Evolutionary conservation across 305 asterid species (phyloP).

Genomic region (Plantago coronopus): DNA sequence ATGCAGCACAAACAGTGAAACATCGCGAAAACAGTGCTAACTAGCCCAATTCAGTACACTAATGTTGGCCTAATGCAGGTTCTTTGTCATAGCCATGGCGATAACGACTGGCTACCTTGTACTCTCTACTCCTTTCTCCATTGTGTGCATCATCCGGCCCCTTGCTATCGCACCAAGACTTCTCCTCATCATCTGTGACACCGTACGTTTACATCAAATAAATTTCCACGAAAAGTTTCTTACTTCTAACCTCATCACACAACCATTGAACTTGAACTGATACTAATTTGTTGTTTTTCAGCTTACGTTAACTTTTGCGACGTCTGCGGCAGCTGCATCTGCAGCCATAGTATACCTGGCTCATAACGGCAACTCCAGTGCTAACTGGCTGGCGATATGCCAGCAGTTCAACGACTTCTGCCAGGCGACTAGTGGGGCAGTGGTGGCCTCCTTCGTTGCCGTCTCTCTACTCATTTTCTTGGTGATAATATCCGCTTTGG

Average conservation of each 20-base stretch:
- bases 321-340: conserved; percentile 37
- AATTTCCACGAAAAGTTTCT: background rate
- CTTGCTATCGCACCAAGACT: conserved; percentile 49
- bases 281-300: conserved; percentile 6
- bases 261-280: background rate
- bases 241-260: background rate
- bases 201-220: conserved; percentile 35
- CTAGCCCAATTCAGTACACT: no score
- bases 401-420: conserved; percentile 40
- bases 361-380: conserved; percentile 40
- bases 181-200: conserved; percentile 59
- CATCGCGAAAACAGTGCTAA: no score
- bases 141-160: conserved; percentile 72
- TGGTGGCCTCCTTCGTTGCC: conserved; percentile 37
- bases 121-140: conserved; percentile 67
- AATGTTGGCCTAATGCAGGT: conserved; percentile 32
- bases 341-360: conserved; percentile 45
- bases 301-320: conserved; percentile 31
- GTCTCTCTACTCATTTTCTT: conserved; percentile 35
- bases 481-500: conserved; percentile 37
- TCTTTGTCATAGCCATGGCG: conserved; percentile 65
- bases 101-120: conserved; percentile 55
- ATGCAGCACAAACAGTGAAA: no score
- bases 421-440: conserved; percentile 34
- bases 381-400: conserved; percentile 47